These are phyloP conservation scores for Umbelopsis sp. DNA, from an alignment of 192 early-diverging fungal genomes.

Conservation along the genomic window DNA sequence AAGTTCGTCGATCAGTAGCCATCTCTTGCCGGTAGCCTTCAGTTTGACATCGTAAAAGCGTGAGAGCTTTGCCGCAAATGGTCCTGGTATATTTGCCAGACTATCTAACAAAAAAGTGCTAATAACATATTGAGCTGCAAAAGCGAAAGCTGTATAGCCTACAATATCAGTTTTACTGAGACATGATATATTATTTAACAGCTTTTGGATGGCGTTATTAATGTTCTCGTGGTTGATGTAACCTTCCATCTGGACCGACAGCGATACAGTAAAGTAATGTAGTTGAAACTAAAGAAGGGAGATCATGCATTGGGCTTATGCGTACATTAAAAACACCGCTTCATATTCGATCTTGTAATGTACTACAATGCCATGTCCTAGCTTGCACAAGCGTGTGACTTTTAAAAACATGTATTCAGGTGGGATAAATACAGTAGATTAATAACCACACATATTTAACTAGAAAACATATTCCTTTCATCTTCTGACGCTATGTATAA, in stretches of 20 bases:
- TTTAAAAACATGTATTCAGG: too few relatives aligned
- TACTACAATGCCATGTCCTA: too few relatives aligned
- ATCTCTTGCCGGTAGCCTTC: background rate
- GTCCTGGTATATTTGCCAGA: slow-evolving; percentile 6
- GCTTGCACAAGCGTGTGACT: too few relatives aligned
- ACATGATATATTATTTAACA: background rate
- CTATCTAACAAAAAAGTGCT: background rate
- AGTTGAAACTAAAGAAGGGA: too few relatives aligned
- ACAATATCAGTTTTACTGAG: background rate
- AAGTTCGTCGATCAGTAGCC: background rate
- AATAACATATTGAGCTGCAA: background rate
- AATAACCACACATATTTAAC: too few relatives aligned
- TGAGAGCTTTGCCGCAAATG: background rate
- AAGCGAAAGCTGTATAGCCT: background rate
- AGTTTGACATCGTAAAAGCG: slow-evolving; percentile 9
- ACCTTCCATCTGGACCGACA: background rate
- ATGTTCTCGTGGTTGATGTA: background rate
- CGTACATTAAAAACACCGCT: too few relatives aligned
- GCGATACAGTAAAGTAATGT: too few relatives aligned
- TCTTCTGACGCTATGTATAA: too few relatives aligned
- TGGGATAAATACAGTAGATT: too few relatives aligned
- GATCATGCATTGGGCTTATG: too few relatives aligned
- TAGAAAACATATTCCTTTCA: too few relatives aligned
- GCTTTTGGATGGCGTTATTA: background rate
- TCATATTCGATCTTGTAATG: too few relatives aligned